These are phyloP conservation scores for Ciborinia camelliae DNA, from an alignment of 2,329 filamentous ascomycete species.

Conservation along the genomic window DNA sequence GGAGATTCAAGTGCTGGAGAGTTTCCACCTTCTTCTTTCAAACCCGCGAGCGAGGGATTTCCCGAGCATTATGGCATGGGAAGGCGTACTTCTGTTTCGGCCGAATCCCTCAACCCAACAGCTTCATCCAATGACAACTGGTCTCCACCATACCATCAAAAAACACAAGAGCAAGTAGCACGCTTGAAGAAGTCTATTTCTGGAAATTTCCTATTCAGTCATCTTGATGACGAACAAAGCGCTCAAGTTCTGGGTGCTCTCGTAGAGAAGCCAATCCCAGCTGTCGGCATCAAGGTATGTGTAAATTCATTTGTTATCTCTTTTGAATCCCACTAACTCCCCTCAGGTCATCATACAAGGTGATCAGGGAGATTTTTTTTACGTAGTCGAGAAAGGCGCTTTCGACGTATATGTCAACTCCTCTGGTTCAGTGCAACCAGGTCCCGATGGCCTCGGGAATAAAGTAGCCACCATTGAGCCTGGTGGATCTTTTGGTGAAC, in stretches of 20 bases:
- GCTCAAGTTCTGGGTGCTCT: constrained; percentile 83
- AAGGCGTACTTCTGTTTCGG: constrained; percentile 91
- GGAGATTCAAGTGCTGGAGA: constrained; percentile 45
- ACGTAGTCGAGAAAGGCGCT: constrained; percentile 85
- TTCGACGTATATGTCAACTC: constrained; percentile 91
- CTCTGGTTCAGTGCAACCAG: constrained; percentile 72
- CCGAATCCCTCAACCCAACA: constrained; percentile 89
- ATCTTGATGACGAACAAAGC: constrained; percentile 91
- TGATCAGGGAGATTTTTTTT: constrained; percentile 95
- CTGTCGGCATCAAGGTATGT: constrained; percentile 71
- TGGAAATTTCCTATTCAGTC: constrained; percentile 89
- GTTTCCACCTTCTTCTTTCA: constrained; percentile 46
- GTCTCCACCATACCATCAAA: constrained; percentile 80
- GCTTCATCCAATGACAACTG: constrained; percentile 83
- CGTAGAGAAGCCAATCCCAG: constrained; percentile 91
- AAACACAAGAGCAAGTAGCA: constrained; percentile 74
- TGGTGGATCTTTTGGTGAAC: constrained; percentile 91
- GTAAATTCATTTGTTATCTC: not conserved
- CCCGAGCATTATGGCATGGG: constrained; percentile 92
- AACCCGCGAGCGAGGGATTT: constrained; percentile 58
- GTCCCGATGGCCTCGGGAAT: constrained; percentile 74
- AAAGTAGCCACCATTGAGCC: constrained; percentile 80
- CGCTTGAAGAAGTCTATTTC: constrained; percentile 79
- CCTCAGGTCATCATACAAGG: constrained; percentile 87
- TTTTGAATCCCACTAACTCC: constrained; percentile 1